Evolutionary conservation across 768 basidiomycete genomes (phyloP).

Genomic region (Boletus reticulatus): DNA sequence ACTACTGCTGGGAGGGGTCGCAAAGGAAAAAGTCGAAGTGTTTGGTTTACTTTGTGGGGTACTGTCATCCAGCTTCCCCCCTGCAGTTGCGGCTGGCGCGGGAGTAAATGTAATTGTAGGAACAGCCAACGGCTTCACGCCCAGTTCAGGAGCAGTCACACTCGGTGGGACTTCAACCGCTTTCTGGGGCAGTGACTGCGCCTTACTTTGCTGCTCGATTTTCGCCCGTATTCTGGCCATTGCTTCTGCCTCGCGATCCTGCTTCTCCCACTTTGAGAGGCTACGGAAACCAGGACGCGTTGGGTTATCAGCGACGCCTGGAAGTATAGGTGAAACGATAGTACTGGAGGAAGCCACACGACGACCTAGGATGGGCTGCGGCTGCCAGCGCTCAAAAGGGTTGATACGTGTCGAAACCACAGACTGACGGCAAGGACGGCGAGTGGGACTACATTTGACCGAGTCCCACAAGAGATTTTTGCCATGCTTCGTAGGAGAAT

Average conservation of each 20-base stretch:
- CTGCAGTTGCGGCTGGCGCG: constrained; percentile 11
- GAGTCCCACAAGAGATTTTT: constrained; percentile 74
- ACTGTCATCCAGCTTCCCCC: constrained; percentile 3
- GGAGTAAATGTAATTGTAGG: constrained; percentile 31
- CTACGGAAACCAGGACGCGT: constrained; percentile 44
- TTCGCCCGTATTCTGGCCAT: constrained; percentile 67
- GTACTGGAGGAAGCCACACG: constrained; percentile 41
- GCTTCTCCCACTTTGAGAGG: constrained; percentile 84
- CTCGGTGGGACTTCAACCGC: constrained; percentile 29
- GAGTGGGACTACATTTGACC: constrained; percentile 41
- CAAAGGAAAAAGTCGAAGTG: constrained; percentile 16
- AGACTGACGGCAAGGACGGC: constrained; percentile 45
- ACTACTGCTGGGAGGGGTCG: not conserved
- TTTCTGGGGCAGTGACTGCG: constrained; percentile 36
- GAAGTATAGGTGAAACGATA: constrained; percentile 25
- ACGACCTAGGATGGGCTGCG: constrained; percentile 38
- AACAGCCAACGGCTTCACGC: constrained; percentile 18
- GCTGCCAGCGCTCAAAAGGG: constrained; percentile 42
- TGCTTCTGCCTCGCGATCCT: constrained; percentile 78
- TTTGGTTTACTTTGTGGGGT: constrained; percentile 14
- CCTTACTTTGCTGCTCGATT: constrained; percentile 45
- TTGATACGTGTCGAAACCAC: constrained; percentile 46
- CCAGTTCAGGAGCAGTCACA: constrained; percentile 22
- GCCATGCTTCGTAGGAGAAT: constrained; percentile 43
- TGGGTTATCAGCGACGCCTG: constrained; percentile 52